A percentile compares a stretch with the other conserved stretches of the same genome.
Conservation (phyloP, 768 basidiomycete species). For the Psilocybe tampanensis region DNA sequence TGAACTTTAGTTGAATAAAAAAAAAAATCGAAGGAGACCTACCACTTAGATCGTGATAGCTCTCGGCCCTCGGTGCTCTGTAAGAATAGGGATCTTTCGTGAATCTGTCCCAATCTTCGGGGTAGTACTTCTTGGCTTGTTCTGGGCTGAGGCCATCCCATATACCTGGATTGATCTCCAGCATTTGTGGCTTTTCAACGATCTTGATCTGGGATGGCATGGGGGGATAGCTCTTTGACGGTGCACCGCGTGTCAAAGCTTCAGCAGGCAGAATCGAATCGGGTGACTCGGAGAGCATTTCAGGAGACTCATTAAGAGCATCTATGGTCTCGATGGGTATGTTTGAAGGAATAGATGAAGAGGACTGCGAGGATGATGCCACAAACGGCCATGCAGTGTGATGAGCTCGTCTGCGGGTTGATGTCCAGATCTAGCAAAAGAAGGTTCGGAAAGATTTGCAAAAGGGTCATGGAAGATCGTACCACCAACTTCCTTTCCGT, state of each 20-base stretch:
- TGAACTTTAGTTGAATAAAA: not conserved
- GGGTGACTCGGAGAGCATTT: slow-evolving; percentile 14
- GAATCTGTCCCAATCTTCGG: slow-evolving; percentile 93
- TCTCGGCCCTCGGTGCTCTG: slow-evolving; percentile 91
- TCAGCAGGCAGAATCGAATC: slow-evolving; percentile 10
- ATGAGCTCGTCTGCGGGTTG: slow-evolving; percentile 87
- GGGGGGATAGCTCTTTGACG: slow-evolving; percentile 13
- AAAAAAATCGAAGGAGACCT: slow-evolving; percentile 2
- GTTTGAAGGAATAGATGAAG: slow-evolving; percentile 18
- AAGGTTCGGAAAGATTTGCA: not conserved
- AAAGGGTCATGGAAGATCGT: slow-evolving; percentile 23
- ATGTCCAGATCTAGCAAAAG: slow-evolving; percentile 87
- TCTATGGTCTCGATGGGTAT: slow-evolving; percentile 17
- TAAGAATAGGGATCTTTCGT: slow-evolving; percentile 92
- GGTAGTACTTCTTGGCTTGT: slow-evolving; percentile 87
- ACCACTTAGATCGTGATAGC: slow-evolving; percentile 95
- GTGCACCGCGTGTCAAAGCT: slow-evolving; percentile 1
- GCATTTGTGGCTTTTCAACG: slow-evolving; percentile 94
- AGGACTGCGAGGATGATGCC: slow-evolving; percentile 27
- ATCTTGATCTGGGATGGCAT: slow-evolving; percentile 67
- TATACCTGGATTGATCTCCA: slow-evolving; percentile 96
- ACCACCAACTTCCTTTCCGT: slow-evolving; percentile 68
- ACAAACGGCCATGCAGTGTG: slow-evolving; percentile 97
- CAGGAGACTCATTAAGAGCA: slow-evolving; percentile 12
- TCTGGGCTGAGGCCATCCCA: slow-evolving; percentile 96